These are phyloP conservation scores for Termitomyces sp. DNA, from an alignment of 768 basidiomycete genomes.

Conservation along the genomic window DNA sequence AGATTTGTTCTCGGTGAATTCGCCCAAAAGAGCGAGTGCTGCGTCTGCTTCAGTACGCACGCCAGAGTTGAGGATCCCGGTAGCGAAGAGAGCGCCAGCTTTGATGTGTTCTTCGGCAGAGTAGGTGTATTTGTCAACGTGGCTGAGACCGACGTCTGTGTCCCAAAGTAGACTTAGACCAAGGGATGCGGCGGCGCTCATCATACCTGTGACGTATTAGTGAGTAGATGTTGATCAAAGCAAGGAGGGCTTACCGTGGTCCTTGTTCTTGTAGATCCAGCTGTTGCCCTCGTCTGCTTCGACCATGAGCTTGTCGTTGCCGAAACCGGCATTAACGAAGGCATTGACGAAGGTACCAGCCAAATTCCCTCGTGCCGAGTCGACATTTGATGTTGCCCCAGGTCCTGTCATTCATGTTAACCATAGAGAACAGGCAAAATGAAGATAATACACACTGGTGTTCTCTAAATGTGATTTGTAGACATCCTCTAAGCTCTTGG, in stretches of 20 bases:
- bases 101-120: conserved; percentile 96
- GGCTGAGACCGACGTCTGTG: conserved; percentile 86
- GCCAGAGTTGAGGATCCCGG: conserved; percentile 84
- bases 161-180: conserved; percentile 95
- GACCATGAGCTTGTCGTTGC: conserved; percentile 98
- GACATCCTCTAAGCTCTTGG: conserved; percentile 92
- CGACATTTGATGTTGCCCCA: conserved; percentile 68
- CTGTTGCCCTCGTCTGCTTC: conserved; percentile 93
- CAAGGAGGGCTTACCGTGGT: conserved; percentile 64
- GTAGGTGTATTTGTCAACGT: conserved; percentile 97
- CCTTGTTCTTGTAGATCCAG: conserved; percentile 99
- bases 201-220: conserved; percentile 61
- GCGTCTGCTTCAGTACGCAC: conserved; percentile 92
- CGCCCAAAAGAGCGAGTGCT: conserved; percentile 83
- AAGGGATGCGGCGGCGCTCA: conserved; percentile 92
- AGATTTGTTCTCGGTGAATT: conserved; percentile 85
- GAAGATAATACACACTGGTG: conserved; percentile 45
- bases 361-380: conserved; percentile 90
- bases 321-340: conserved; percentile 97
- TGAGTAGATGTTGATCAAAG: not conserved
- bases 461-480: conserved; percentile 96
- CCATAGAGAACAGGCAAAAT: not conserved
- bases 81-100: conserved; percentile 93
- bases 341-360: conserved; percentile 98
- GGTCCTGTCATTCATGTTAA: conserved; percentile 37